Evolutionary conservation across 2,329 filamentous ascomycete species (phyloP).

Genomic region (Decorospora gaudefroyi): DNA sequence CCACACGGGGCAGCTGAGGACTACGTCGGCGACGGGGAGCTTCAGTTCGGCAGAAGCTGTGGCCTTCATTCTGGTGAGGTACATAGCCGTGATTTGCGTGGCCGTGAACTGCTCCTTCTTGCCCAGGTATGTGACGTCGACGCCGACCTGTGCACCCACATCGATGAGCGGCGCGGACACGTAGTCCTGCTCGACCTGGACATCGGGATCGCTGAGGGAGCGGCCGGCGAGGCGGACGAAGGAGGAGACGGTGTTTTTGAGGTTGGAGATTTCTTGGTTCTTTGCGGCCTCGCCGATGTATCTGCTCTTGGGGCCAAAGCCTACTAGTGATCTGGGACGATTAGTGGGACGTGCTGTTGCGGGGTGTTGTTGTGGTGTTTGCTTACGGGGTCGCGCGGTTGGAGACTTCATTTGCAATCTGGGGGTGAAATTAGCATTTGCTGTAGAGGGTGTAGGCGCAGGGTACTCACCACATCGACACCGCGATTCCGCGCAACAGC

Average conservation of each 20-base stretch:
- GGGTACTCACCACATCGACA: conserved; percentile 89
- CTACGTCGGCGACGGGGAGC: conserved; percentile 88
- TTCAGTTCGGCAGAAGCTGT: conserved; percentile 86
- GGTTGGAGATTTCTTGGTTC: conserved; percentile 98
- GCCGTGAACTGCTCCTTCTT: conserved; percentile 96
- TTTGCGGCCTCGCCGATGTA: conserved; percentile 95
- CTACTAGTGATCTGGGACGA: conserved; percentile 72
- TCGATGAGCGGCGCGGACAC: conserved; percentile 86
- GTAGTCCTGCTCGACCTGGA: conserved; percentile 89
- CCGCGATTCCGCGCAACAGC: conserved; percentile 97
- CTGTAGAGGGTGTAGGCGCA: neutral
- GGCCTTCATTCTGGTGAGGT: conserved; percentile 88
- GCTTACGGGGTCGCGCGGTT: conserved; percentile 97
- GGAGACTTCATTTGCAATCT: conserved; percentile 99
- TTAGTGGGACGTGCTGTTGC: conserved; percentile 17
- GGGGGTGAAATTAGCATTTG: conserved; percentile 1
- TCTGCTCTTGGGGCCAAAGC: conserved; percentile 90
- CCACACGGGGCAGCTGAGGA: conserved; percentile 94
- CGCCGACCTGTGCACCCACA: conserved; percentile 90
- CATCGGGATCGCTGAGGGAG: conserved; percentile 84
- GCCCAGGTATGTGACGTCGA: conserved; percentile 88
- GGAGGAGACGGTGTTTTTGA: conserved; percentile 96
- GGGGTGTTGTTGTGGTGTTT: conserved; percentile 17
- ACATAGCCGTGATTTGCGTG: conserved; percentile 93
- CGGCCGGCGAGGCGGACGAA: conserved; percentile 93